These are phyloP conservation scores for Penicilliopsis zonata DNA, from an alignment of 495 filamentous ascomycete genomes.

Conservation along the genomic window DNA sequence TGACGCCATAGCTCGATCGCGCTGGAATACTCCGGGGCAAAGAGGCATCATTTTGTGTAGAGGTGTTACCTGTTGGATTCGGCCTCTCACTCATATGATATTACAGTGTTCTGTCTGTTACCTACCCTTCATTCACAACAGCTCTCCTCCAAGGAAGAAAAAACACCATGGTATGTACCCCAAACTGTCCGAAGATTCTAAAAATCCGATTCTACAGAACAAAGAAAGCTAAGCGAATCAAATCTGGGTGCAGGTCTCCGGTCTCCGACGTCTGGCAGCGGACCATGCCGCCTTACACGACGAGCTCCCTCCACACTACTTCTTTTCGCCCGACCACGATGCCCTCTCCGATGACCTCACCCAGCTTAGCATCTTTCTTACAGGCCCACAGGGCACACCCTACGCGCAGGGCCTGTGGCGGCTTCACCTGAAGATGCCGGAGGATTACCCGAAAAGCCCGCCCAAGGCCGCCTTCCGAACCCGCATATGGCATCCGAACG, in stretches of 20 bases:
- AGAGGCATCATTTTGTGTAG: too few species aligned
- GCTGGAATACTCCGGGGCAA: too few species aligned
- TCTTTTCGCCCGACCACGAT: conserved; percentile 42
- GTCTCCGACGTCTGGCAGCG: conserved; percentile 50
- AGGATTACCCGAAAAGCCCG: conserved; percentile 50
- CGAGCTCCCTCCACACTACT: conserved; percentile 51
- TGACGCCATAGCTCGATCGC: too few species aligned
- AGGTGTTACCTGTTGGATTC: too few species aligned
- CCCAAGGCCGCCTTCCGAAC: conserved; percentile 59
- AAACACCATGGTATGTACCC: too few species aligned
- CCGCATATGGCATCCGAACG: conserved; percentile 62
- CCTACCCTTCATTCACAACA: too few species aligned
- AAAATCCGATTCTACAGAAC: too few species aligned
- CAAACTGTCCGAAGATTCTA: too few species aligned
- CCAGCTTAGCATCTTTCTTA: conserved; percentile 45
- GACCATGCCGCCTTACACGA: conserved; percentile 51
- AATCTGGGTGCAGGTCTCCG: conserved; percentile 28
- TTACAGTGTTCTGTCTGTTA: too few species aligned
- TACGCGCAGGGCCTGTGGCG: conserved; percentile 49
- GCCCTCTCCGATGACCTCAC: conserved; percentile 44
- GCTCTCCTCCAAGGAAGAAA: too few species aligned
- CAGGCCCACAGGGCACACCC: conserved; percentile 52
- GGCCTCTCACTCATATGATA: too few species aligned
- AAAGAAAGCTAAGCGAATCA: too few species aligned
- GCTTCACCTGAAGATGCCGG: conserved; percentile 50